phyloP scores from a whole-genome alignment of 768 basidiomycete species.

The Boletus vermiculosoides region DNA sequence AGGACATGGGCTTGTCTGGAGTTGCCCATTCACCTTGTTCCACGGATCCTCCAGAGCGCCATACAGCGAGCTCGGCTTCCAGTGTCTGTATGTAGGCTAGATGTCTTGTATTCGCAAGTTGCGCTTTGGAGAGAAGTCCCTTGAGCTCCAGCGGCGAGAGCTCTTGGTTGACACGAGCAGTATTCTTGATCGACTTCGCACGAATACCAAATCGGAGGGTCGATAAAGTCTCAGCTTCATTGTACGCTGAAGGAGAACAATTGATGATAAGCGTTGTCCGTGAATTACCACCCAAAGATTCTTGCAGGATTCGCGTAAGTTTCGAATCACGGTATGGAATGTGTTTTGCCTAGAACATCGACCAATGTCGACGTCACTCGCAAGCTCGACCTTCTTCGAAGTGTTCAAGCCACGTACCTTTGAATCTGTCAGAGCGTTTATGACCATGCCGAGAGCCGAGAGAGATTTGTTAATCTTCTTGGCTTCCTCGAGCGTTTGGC shows the following conservation, averaged over 20 bases:
- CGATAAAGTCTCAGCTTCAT: slow-evolving; percentile 92
- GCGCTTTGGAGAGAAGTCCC: slow-evolving; percentile 83
- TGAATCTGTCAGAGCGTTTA: slow-evolving; percentile 94
- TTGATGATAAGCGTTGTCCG: slow-evolving; percentile 98
- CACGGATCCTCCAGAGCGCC: slow-evolving; percentile 85
- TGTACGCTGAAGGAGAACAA: slow-evolving; percentile 96
- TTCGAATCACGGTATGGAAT: slow-evolving; percentile 99
- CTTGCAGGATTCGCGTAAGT: slow-evolving; percentile 98
- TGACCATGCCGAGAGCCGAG: slow-evolving; percentile 98
- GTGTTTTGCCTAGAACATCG: slow-evolving; percentile 72
- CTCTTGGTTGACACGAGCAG: slow-evolving; percentile 97
- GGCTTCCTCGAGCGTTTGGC: slow-evolving; percentile 97
- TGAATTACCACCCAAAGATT: slow-evolving; percentile 93
- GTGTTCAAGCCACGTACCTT: slow-evolving; percentile 56
- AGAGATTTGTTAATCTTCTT: slow-evolving; percentile 99
- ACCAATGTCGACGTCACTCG: slow-evolving; percentile 3
- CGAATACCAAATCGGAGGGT: slow-evolving; percentile 99
- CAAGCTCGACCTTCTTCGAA: background rate
- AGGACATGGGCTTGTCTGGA: slow-evolving; percentile 53
- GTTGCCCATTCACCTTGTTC: slow-evolving; percentile 81
- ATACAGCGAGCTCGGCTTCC: slow-evolving; percentile 87
- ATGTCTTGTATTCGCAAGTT: slow-evolving; percentile 78
- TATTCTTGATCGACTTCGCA: slow-evolving; percentile 99
- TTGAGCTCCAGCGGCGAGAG: slow-evolving; percentile 96
- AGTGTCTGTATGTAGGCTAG: slow-evolving; percentile 85